Evolutionary conservation across 129 eudicot species (phyloP), one percentile per base, ranked within the genome.

Genomic region (Lactuca saligna): DNA sequence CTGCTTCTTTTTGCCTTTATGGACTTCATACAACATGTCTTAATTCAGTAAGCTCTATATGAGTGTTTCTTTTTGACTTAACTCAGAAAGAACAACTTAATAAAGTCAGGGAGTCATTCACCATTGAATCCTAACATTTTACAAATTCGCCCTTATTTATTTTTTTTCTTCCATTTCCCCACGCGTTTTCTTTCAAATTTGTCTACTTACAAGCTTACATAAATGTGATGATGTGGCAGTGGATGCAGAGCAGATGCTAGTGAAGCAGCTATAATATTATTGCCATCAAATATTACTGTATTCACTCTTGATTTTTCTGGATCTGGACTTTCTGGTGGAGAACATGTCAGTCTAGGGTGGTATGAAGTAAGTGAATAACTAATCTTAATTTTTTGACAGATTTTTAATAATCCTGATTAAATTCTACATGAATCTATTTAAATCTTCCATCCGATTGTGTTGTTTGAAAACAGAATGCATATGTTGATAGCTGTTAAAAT

Each of bases 191-290:
- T 31, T 54, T 12, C 25, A 51, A 55, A 63, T 39, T 61, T 13
- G 48, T 63, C 33, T 57, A 57, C 75, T 74, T 61, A 77, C 60
- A 34, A 46, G 54, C 25, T 70, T 7, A 35, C 57, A 55, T 48
- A 38, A 38, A 78, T 38, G 73, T 69, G 46, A 50, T 81, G 62
- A 39, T 50, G 35, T 80, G 71, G 8, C 86, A 92, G 98, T 86
- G 98, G 96, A 64, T 84, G 96, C 80, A 77, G 98, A 74, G 88
- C 96, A 78, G 98, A 92, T 84, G 98, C 96, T 16, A 92, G 98
- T 79, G 98, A 92, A 84, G 98, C 95, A 57, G 98, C 98, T 66
- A 83, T 89, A 38, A 86, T 92, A 78, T 82, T 92, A 70, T 70
- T 92, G 73, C 96, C 98, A 34, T 82, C 88, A 71, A 92, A 92